These are phyloP conservation scores for Candida cerambycidarum DNA, from an alignment of 805 yeast species.

Conservation along the genomic window DNA sequence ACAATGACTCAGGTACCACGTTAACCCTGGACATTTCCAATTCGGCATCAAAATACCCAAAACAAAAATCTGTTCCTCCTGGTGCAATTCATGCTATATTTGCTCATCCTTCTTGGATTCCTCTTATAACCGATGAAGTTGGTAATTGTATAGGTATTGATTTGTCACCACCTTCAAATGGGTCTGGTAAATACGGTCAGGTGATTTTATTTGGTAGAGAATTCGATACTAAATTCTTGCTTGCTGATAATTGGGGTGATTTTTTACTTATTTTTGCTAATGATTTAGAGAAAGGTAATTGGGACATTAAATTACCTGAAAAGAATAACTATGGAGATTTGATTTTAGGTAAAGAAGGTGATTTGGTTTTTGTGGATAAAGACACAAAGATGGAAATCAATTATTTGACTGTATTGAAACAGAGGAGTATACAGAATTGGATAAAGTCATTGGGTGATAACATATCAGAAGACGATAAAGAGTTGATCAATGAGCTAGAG, in stretches of 20 bases:
- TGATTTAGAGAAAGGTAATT: slow-evolving; percentile 83
- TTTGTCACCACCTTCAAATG: slow-evolving; percentile 63
- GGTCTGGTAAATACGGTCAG: slow-evolving; percentile 74
- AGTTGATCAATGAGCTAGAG: slow-evolving; percentile 21
- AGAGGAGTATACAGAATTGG: slow-evolving; percentile 36
- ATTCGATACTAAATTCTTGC: slow-evolving; percentile 82
- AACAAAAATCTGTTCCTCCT: slow-evolving; percentile 70
- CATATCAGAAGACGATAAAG: slow-evolving; percentile 12
- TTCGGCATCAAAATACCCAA: slow-evolving; percentile 6
- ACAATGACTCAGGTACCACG: slow-evolving; percentile 7
- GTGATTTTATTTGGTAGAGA: slow-evolving; percentile 92
- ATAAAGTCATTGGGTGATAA: slow-evolving; percentile 22
- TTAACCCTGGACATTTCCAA: background rate
- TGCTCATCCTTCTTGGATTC: slow-evolving; percentile 93
- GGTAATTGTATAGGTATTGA: slow-evolving; percentile 95
- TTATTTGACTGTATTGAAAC: slow-evolving; percentile 42
- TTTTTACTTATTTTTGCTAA: slow-evolving; percentile 80
- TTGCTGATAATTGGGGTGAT: slow-evolving; percentile 88
- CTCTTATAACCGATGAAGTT: slow-evolving; percentile 79
- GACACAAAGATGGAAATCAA: slow-evolving; percentile 44
- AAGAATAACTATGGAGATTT: slow-evolving; percentile 48
- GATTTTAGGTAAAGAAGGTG: slow-evolving; percentile 69
- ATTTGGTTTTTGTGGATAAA: slow-evolving; percentile 66
- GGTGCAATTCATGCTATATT: slow-evolving; percentile 70
- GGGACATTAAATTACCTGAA: slow-evolving; percentile 64